A percentile compares a stretch with the other conserved stretches of the same genome.
Evolutionary conservation across 2,329 filamentous ascomycete genomes (phyloP).

Genomic region (Blumeriella jaapii): DNA sequence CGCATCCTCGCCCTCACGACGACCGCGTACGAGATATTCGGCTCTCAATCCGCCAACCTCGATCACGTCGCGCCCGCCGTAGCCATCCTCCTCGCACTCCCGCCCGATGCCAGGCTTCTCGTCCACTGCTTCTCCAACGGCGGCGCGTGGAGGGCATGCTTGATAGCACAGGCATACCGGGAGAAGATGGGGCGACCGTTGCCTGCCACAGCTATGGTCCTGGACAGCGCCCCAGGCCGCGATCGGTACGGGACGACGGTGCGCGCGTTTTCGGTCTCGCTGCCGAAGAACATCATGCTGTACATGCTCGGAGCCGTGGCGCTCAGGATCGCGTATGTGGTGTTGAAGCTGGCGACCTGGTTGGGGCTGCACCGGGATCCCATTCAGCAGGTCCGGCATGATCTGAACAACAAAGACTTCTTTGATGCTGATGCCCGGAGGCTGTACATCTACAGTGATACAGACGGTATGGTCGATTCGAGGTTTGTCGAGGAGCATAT

Average conservation of each 20-base stretch:
- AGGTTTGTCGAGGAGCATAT: conserved; percentile 21
- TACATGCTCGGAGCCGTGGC: conserved; percentile 6
- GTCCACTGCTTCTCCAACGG: conserved; percentile 41
- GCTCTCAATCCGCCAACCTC: conserved; percentile 25
- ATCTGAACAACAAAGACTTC: conserved; percentile 16
- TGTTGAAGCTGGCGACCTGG: conserved; percentile 4
- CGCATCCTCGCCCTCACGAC: conserved; percentile 39
- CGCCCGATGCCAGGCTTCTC: conserved; percentile 22
- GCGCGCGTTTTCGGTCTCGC: conserved; percentile 16
- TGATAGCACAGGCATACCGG: conserved; percentile 30
- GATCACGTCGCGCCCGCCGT: conserved; percentile 31
- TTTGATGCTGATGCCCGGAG: conserved; percentile 13
- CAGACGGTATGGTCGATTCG: conserved; percentile 21
- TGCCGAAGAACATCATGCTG: conserved; percentile 20
- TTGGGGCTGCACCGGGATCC: conserved; percentile 8
- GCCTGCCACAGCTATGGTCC: conserved; percentile 30
- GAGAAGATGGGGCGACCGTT: conserved; percentile 27
- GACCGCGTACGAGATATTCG: conserved; percentile 34
- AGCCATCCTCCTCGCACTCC: conserved; percentile 24
- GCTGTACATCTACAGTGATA: conserved; percentile 22
- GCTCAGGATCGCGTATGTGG: conserved; percentile 7
- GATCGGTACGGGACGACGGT: conserved; percentile 13
- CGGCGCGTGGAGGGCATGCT: conserved; percentile 30
- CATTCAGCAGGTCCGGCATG: conserved; percentile 10
- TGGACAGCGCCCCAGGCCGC: conserved; percentile 34